Evolutionary conservation across 1,139 yeast species (phyloP).

Genomic region (Geotrichum fermentans): DNA sequence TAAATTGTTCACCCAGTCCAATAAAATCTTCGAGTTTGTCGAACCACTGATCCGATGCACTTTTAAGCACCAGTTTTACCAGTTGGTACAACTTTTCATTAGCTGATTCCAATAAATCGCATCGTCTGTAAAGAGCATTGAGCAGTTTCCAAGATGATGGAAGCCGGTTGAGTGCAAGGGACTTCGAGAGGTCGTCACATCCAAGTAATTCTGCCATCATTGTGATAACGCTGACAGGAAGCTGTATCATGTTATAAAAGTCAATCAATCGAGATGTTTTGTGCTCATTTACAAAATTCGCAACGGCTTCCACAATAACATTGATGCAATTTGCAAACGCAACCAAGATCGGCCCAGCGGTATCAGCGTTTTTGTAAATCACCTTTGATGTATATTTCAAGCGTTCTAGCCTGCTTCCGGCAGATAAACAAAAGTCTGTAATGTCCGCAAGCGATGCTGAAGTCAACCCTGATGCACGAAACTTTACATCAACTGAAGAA

Average conservation of each 20-base stretch:
- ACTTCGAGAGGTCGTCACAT: conserved; percentile 29
- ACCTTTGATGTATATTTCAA: conserved; percentile 26
- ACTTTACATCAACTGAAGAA: conserved; percentile 3
- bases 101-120: conserved; percentile 25
- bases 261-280: conserved; percentile 17
- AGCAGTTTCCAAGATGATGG: conserved; percentile 30
- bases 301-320: conserved; percentile 21
- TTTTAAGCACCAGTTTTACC: conserved; percentile 24
- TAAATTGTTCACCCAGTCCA: conserved; percentile 24
- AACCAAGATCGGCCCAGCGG: conserved; percentile 27
- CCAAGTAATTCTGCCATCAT: conserved; percentile 33
- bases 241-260: conserved; percentile 22
- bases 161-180: conserved; percentile 26
- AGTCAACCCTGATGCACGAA: conserved; percentile 26
- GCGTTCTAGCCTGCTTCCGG: conserved; percentile 31
- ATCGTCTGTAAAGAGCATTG: conserved; percentile 28
- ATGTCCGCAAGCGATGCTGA: conserved; percentile 21
- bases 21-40: conserved; percentile 24
- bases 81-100: conserved; percentile 24
- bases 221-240: conserved; percentile 25
- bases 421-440: conserved; percentile 23
- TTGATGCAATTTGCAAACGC: conserved; percentile 33
- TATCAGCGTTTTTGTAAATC: conserved; percentile 19
- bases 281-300: conserved; percentile 21
- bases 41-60: conserved; percentile 30